Evolutionary conservation across 2,329 filamentous ascomycete genomes (phyloP).

Genomic region (Emergomyces orientalis): DNA sequence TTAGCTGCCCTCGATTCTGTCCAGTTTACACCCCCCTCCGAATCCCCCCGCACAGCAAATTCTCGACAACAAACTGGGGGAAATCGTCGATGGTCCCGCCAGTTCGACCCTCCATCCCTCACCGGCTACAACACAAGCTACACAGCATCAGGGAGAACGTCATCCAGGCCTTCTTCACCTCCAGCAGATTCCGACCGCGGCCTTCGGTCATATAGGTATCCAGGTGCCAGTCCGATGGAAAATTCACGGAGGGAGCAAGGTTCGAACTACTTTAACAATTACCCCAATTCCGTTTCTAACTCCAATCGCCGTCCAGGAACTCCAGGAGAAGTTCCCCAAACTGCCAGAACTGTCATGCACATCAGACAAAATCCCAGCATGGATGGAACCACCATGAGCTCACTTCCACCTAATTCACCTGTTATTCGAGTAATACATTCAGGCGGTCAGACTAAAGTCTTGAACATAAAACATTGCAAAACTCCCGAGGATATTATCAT

Average conservation of each 20-base stretch:
- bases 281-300: constrained; percentile 38
- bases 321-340: constrained; percentile 53
- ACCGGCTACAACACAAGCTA: constrained; percentile 34
- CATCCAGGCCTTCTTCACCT: constrained; percentile 64
- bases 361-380: constrained; percentile 73
- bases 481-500: constrained; percentile 89
- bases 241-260: constrained; percentile 42
- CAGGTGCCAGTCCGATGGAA: constrained; percentile 50
- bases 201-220: constrained; percentile 51
- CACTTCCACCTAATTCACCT: constrained; percentile 73
- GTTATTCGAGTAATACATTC: constrained; percentile 91
- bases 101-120: constrained; percentile 29
- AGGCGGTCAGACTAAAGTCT: constrained; percentile 80
- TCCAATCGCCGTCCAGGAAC: constrained; percentile 51
- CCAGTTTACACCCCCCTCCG: constrained; percentile 51
- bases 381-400: constrained; percentile 77
- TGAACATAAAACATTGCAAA: constrained; percentile 85
- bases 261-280: constrained; percentile 46
- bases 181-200: constrained; percentile 44
- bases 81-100: constrained; percentile 54
- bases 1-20: constrained; percentile 66
- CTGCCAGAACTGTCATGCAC: constrained; percentile 58
- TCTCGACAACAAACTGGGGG: constrained; percentile 41
- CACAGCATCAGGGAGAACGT: constrained; percentile 41
- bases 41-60: constrained; percentile 54